These are phyloP conservation scores for Nicotiana paniculata DNA, from an alignment of 257 asterid species.

Conservation along the genomic window DNA sequence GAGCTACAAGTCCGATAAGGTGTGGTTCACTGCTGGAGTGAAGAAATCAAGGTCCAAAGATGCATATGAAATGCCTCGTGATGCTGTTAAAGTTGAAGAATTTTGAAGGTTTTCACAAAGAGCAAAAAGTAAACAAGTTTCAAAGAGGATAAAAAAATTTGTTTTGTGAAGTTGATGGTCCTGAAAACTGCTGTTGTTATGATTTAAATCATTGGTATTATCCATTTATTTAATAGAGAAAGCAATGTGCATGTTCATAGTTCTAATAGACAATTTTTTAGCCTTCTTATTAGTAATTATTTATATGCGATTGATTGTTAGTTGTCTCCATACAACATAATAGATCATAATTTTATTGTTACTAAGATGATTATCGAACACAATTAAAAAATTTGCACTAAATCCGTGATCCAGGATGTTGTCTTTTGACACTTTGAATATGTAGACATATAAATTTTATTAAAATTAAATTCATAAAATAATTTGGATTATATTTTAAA, in stretches of 20 bases:
- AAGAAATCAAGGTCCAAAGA: slow-evolving; percentile 83
- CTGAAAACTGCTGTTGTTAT: neutral
- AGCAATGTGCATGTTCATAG: neutral
- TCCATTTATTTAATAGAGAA: neutral
- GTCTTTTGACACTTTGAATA: no score
- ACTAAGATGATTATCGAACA: no score
- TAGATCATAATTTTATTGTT: no score
- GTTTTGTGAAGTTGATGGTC: neutral
- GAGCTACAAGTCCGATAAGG: slow-evolving; percentile 71
- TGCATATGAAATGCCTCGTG: slow-evolving; percentile 63
- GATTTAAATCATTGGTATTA: neutral
- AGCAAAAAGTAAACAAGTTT: neutral
- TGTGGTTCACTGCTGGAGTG: slow-evolving; percentile 89
- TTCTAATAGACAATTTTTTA: neutral
- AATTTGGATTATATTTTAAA: no score
- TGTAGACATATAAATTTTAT: no score
- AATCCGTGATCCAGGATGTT: no score
- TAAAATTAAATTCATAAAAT: no score
- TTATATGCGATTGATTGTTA: no score
- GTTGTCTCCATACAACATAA: no score
- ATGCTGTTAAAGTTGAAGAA: slow-evolving; percentile 55
- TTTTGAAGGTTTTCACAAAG: slow-evolving; percentile 30
- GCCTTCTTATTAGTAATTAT: neutral
- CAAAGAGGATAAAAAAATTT: neutral
- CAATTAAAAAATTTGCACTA: no score